Evolutionary conservation across 345 rosid genomes (phyloP).

Genomic region (Arabis hirsuta): DNA sequence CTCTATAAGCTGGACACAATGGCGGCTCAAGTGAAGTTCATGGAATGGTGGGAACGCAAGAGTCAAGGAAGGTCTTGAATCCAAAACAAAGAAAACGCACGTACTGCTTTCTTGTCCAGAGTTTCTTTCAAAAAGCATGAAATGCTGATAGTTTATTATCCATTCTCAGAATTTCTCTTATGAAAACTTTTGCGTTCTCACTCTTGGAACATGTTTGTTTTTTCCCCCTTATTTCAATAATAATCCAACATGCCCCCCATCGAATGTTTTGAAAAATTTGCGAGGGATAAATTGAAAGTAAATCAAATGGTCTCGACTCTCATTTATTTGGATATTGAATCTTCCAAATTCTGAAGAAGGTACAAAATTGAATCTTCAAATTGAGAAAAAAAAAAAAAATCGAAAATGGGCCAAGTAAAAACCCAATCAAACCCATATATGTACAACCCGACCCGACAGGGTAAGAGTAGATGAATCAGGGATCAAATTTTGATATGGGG

Average conservation of each 20-base stretch:
- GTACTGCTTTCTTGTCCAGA: constrained; percentile 21
- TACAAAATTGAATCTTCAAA: too few species aligned
- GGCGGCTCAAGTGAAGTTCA: constrained; percentile 83
- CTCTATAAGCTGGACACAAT: constrained; percentile 87
- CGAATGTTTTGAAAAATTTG: constrained; percentile 25
- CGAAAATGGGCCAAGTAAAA: not conserved
- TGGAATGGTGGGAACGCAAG: constrained; percentile 95
- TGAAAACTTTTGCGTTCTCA: constrained; percentile 3
- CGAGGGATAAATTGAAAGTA: not conserved
- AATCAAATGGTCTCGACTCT: not conserved
- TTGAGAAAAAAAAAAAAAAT: not conserved
- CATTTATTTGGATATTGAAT: not conserved
- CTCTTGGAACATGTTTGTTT: constrained; percentile 29
- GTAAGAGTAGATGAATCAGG: not conserved
- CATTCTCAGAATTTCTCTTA: constrained; percentile 20
- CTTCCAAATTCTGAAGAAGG: not conserved
- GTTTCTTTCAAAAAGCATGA: constrained; percentile 14
- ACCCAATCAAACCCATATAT: not conserved
- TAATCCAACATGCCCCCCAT: constrained; percentile 29
- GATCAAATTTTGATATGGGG: too few species aligned
- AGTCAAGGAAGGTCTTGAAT: constrained; percentile 46
- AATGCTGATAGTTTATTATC: constrained; percentile 18
- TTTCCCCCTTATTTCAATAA: constrained; percentile 19
- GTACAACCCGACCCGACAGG: not conserved
- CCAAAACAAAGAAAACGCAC: not conserved